Evolutionary conservation across 1,284 basidiomycete genomes (phyloP), one percentile per base, ranked within the genome.

Genomic region (Calocybe gambosa): DNA sequence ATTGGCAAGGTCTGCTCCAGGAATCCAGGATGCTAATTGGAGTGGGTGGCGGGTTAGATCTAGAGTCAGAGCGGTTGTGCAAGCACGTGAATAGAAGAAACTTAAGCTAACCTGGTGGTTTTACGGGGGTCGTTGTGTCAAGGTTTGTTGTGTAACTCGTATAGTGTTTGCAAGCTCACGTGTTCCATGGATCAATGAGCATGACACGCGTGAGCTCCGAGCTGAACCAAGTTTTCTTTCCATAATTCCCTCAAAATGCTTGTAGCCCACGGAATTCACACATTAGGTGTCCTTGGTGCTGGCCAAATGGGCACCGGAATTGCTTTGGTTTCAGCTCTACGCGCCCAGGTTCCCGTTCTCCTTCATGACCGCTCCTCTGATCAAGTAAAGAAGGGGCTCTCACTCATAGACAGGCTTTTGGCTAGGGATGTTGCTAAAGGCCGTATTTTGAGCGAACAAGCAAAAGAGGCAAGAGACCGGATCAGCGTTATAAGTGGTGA

Each of bases 291-390:
- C 50, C 70, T 89, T 23, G 87, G 88, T 39, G 81, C 85, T n/a
- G 89, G 89, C 41, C 89, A 93, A 61, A 91, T 91, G 89, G 90
- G 86, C 51, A 78, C 81, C 1, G 93, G 92, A 1, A 94, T 95
- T 46, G 89, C 91, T 33, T 78, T 89, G 43, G 89, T 94, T 29
- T 78, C 91, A 5, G 86, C 90, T 41, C 70, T 91, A 13, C 76
- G 80, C 31, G 89, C 89, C 36, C 82, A 82, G 57, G 80, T 89
- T 6, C 80, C 85, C 3, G 88, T 92, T 1, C 65, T 87, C 16
- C 64, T 93, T 16, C 76, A 87, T 55, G 89, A 93, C 71, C 69
- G 69, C 35, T 84, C 80, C 9, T 54, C 69, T 1, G 71, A 75
- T 12, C 87, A 90, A 59, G 70, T 93, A 39, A 66, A 73, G 39